These are phyloP conservation scores for Zasmidium cellare DNA, from an alignment of 2,329 filamentous ascomycete genomes.

Conservation along the genomic window DNA sequence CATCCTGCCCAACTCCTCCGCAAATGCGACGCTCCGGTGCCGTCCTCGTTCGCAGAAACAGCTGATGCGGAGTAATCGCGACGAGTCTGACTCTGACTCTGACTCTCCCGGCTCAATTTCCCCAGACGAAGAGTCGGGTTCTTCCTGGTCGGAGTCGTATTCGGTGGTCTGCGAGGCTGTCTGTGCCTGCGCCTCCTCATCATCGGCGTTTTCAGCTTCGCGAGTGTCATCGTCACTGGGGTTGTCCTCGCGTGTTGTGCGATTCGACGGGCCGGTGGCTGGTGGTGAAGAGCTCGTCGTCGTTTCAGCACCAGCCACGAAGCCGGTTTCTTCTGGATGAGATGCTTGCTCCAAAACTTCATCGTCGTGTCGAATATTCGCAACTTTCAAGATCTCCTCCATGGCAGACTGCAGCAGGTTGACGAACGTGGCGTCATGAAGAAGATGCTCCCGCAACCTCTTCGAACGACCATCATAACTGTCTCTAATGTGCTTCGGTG, in stretches of 20 bases:
- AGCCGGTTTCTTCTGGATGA: background rate
- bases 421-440: constrained; percentile 9
- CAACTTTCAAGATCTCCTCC: background rate
- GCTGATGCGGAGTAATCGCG: constrained; percentile 18
- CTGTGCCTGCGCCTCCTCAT: background rate
- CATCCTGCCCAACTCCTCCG: constrained; percentile 22
- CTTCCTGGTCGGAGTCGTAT: background rate
- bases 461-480: constrained; percentile 16
- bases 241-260: background rate
- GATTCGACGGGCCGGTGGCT: background rate
- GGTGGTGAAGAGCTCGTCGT: background rate
- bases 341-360: background rate
- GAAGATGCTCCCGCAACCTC: constrained; percentile 15
- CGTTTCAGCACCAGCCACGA: background rate
- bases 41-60: constrained; percentile 30
- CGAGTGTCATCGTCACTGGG: background rate
- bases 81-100: background rate
- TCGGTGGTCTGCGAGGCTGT: background rate
- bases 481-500: constrained; percentile 18
- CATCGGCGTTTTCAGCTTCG: background rate
- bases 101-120: background rate
- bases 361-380: background rate
- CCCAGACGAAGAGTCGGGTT: background rate
- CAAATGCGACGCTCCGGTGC: constrained; percentile 31
- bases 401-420: constrained; percentile 2